Base-by-base conservation (phyloP, 495 filamentous ascomycete genomes). In the Talaromyces wortmannii region DNA sequence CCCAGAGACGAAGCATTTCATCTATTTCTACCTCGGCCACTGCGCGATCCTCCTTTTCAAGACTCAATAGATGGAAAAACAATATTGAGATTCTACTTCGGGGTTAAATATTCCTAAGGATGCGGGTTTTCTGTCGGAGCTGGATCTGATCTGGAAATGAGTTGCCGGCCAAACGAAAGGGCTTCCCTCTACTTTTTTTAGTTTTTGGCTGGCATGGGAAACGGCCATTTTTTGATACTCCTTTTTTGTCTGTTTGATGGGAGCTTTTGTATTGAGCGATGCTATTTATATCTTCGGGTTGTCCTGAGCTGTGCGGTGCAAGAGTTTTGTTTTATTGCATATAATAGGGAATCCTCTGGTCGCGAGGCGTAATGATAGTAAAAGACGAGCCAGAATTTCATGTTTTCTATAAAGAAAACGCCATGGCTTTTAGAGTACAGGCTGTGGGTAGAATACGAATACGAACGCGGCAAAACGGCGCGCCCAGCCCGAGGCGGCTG, bases 11-110 rank as follows among this genome's bases (percentile, higher is more conserved):
- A 96, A 96, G 74, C 94, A 99, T 73, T 99, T 99, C 78, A 97
- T 97, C 68, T 99, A 99, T 78, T 99, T 99, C 81, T 97, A 97
- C 75, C 89, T 97, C 57, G 94, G 94, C 48, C 94, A 97, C 79
- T 96, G 90, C 69, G 94, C 94, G 16, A 97, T 99, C 64, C 85
- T 99, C 45, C 85, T 99, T 53, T 99, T 97, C 83, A 99, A 99
- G 83, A 99, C 94, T 23, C 92, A 97, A 79, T 97, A 83, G 75
- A 18, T 45, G 29, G 30, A 45, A 16, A 23, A 16, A 18, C 33
- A 12, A 52, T n/a, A 31, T 3, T 45, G 31, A 50, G 15, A 8
- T 13, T 5, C 30, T 40, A 23, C 18, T 31, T 2, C 18, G 36
- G 29, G 52, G 12, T 12, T 43, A 17, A 17, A 52, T 8, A 31